Evolutionary conservation across 1,139 yeast species (phyloP), one percentile per base, ranked within the genome.

Genomic region (Candida smagusa): DNA sequence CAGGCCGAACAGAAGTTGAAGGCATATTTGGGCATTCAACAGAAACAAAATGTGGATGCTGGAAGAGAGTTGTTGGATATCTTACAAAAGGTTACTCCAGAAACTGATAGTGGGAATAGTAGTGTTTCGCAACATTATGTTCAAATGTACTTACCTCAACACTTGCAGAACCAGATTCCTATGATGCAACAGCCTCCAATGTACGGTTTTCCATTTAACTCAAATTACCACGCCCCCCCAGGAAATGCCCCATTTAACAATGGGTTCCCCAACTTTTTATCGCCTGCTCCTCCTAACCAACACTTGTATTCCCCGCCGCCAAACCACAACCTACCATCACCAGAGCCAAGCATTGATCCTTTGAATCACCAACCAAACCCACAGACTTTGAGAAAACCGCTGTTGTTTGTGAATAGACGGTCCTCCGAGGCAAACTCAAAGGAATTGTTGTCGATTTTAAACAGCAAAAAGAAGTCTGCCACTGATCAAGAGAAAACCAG

Each of bases 11-110:
- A 70, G 22, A 79, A 75, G 55, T 72, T 84, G 68, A 84, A 83
- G 64, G 59, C 68, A 22, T 65, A 81, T 42, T 66, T 84, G 51
- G 89, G 89, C 30, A 66, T 84, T 32, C 24, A 27, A 53, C 51
- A 31, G 43, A 45, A 37, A 54, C 45, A 42, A 52, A 58, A 60
- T 35, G 59, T 67, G 22, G 92, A 84, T 57, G 88, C 89, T 3
- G 92, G 92, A 22, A 78, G 92, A 67, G 92, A 81, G 41, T 59
- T 84, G 43, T 69, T 84, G 49, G 78, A 82, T 46, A 73, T 81
- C 55, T 65, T 82, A 43, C 86, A 81, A 50, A 68, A 71, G 21
- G 74, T 68, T 12, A 40, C 46, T 9, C 44, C 52, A 19, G 30
- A 32, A 7, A 23, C 33, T 7, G 40, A 39, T 12, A 29, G 22